Percentiles rank a stretch among this genome's conserved stretches.
Conservation (phyloP, 2,329 filamentous ascomycete genomes). For the Talaromyces marneffei region DNA sequence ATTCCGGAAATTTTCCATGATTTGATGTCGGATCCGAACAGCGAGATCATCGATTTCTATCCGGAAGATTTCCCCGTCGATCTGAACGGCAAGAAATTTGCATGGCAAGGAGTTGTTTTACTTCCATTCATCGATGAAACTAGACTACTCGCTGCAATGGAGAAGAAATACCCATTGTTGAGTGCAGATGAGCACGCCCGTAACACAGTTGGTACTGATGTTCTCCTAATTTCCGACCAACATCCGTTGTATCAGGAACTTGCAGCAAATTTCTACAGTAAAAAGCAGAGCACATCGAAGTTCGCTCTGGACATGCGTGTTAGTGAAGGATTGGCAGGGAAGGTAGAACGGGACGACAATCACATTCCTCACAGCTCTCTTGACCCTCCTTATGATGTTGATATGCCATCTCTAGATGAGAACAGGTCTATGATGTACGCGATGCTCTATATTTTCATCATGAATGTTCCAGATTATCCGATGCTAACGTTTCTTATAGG, state of each 20-base stretch:
- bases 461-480: not conserved
- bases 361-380: slow-evolving; percentile 81
- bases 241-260: slow-evolving; percentile 84
- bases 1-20: slow-evolving; percentile 83
- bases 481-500: slow-evolving; percentile 41
- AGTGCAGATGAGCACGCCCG: slow-evolving; percentile 69
- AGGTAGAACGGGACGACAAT: slow-evolving; percentile 71
- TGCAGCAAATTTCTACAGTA: slow-evolving; percentile 81
- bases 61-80: slow-evolving; percentile 90
- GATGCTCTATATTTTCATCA: not conserved
- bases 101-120: slow-evolving; percentile 92
- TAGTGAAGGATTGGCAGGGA: slow-evolving; percentile 73
- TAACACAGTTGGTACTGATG: slow-evolving; percentile 74
- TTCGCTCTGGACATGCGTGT: slow-evolving; percentile 68
- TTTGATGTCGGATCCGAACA: slow-evolving; percentile 82
- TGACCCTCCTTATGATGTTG: slow-evolving; percentile 67
- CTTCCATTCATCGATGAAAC: slow-evolving; percentile 95
- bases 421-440: slow-evolving; percentile 79
- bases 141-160: slow-evolving; percentile 74
- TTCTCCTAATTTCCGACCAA: slow-evolving; percentile 74
- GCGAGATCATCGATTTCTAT: slow-evolving; percentile 95
- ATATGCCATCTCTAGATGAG: slow-evolving; percentile 72
- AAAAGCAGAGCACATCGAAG: slow-evolving; percentile 64
- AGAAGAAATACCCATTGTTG: slow-evolving; percentile 72
- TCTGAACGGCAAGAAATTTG: slow-evolving; percentile 95